A percentile compares a stretch with the other conserved stretches of the same genome.
phyloP scores from a whole-genome alignment of 2,329 filamentous ascomycete species.

The Chaetomiaceae sp. region DNA sequence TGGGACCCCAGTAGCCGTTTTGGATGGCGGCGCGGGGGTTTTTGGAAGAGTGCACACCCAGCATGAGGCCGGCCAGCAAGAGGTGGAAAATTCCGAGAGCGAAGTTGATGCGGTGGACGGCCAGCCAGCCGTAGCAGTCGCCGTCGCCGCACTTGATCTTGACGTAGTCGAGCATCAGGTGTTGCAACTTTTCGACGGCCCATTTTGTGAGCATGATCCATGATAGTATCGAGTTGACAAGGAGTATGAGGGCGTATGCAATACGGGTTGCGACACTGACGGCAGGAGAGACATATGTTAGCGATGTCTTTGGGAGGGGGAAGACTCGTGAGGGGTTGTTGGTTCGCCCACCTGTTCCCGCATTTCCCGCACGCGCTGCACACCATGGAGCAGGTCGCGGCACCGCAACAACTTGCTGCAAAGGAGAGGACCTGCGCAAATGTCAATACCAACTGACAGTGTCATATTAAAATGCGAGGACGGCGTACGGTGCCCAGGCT shows the following conservation, averaged over 20 bases:
- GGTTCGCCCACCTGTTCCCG: conserved; percentile 71
- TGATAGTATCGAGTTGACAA: conserved; percentile 92
- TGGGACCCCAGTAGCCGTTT: conserved; percentile 99
- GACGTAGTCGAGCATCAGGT: conserved; percentile 91
- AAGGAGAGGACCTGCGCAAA: conserved; percentile 63
- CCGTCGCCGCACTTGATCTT: conserved; percentile 88
- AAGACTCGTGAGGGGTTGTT: not conserved
- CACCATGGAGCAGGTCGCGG: conserved; percentile 91
- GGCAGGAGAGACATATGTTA: conserved; percentile 1
- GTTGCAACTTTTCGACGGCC: conserved; percentile 93
- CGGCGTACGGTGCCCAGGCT: conserved; percentile 74
- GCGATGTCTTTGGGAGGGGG: conserved; percentile 8
- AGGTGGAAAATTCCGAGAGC: conserved; percentile 92
- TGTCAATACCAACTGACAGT: too few relatives aligned
- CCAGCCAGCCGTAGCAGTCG: conserved; percentile 91
- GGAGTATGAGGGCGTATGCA: conserved; percentile 88
- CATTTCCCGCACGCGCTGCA: conserved; percentile 96
- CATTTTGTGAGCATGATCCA: conserved; percentile 99
- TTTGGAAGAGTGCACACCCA: conserved; percentile 83
- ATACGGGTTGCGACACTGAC: conserved; percentile 89
- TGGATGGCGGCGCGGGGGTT: conserved; percentile 84
- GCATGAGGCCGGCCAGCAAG: conserved; percentile 73
- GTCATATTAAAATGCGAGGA: too few relatives aligned
- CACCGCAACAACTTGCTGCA: conserved; percentile 88
- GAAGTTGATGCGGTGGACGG: conserved; percentile 97